Evolutionary conservation across 1,284 basidiomycete genomes (phyloP), one percentile per base, ranked within the genome.

Genomic region (Irpex sp.): DNA sequence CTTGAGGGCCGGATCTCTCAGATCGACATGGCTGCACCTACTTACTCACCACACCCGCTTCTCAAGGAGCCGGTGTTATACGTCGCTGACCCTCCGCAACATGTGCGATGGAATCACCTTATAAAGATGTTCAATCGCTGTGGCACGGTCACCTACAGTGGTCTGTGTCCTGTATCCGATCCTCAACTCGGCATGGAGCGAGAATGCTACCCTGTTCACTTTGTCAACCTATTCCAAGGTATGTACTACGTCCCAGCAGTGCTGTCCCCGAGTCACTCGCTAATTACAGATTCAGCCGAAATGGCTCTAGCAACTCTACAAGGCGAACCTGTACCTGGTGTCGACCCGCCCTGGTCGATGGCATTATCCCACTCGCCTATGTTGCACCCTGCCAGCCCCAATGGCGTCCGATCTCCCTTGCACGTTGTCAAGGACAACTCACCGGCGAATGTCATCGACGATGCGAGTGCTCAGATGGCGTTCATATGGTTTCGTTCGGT

Each of bases 241-340:
- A 26, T 26, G 26, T 26, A 26, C 26, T 26, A 26, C 26, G 26
- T 26, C 26, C 26, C 26, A 26, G 26, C 26, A 26, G 26, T 26
- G 26, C 26, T 26, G 26, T 26, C 26, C 6, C 5, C 35, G 17
- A 15, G 8, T 54, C 26, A 26, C 26, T 26, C 26, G 26, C 26
- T 26, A 26, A 26, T 2, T 26, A 26, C 26, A 26, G 26, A 15
- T 57, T 7, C 31, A 63, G 62, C 62, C 8, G 62, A 63, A 47
- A 63, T 63, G 62, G 62, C 62, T 9, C 37, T 63, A 6, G 62
- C 62, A 5, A 63, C 58, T 13, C 26, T 63, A n/a, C 58, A 60
- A n/a, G 58, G 62, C 11, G 17, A 13, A 2, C 1, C 50, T 13
- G 51, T 63, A 6, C 7, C 58, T 21, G 47, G 37, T 21, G 19